Conservation (phyloP, 306 rosid genomes). For the Purshia tridentata region DNA sequence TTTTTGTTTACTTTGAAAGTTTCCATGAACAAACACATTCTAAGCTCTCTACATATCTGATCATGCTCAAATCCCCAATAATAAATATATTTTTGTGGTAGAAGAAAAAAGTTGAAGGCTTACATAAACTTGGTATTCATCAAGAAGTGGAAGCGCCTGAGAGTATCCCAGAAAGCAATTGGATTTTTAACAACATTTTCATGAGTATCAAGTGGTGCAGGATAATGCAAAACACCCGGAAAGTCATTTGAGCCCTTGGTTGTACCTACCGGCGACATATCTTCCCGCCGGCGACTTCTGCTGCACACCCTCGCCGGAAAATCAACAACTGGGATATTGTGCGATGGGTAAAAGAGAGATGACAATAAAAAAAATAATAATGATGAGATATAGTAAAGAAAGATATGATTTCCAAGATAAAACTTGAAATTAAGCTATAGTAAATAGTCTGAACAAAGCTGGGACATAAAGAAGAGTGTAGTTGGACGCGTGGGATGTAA, state of each 20-base stretch:
- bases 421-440: constrained; percentile 39
- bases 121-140: constrained; percentile 87
- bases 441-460: constrained; percentile 34
- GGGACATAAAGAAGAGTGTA: constrained; percentile 39
- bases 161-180: constrained; percentile 76
- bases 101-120: constrained; percentile 15
- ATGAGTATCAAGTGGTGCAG: constrained; percentile 67
- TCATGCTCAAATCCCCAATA: constrained; percentile 4
- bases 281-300: constrained; percentile 16
- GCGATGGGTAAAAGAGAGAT: not conserved
- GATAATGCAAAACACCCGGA: constrained; percentile 49
- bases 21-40: too few species aligned
- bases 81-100: not conserved
- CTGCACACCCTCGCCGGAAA: constrained; percentile 25
- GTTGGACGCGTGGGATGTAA: constrained; percentile 73
- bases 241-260: constrained; percentile 20
- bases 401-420: constrained; percentile 39
- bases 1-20: too few species aligned
- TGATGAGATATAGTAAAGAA: not conserved
- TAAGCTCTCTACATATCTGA: not conserved
- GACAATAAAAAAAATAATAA: constrained; percentile 18
- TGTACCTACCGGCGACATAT: constrained; percentile 43
- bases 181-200: constrained; percentile 51
- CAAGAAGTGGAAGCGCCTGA: constrained; percentile 75
- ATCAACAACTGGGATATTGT: not conserved